phyloP scores from a whole-genome alignment of 495 filamentous ascomycete species.

The Mycothermus thermophilus region DNA sequence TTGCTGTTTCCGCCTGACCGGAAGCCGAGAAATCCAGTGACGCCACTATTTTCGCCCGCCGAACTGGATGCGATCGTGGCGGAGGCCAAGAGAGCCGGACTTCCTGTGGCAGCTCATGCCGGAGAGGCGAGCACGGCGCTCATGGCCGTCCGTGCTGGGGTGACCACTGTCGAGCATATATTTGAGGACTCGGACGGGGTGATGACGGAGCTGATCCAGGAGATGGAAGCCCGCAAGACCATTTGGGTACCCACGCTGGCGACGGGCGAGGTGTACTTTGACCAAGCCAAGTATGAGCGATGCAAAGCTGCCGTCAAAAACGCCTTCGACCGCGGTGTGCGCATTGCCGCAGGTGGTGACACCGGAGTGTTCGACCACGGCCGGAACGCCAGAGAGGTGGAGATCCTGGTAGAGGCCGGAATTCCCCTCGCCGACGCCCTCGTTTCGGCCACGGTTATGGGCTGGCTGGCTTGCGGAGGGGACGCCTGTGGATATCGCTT shows the following conservation, averaged over 20 bases:
- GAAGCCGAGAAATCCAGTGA: conserved; percentile 26
- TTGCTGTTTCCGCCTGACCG: conserved; percentile 13
- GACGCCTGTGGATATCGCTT: conserved; percentile 35
- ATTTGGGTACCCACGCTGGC: conserved; percentile 40
- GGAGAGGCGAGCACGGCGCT: conserved; percentile 27
- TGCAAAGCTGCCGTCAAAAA: conserved; percentile 15
- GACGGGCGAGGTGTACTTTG: conserved; percentile 19
- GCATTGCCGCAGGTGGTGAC: conserved; percentile 35
- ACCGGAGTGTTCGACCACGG: conserved; percentile 40
- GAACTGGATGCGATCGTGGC: conserved; percentile 39
- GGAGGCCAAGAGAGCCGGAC: conserved; percentile 26
- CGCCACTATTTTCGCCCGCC: conserved; percentile 29
- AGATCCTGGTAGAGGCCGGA: conserved; percentile 37
- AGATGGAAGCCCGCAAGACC: conserved; percentile 23
- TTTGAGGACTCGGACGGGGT: conserved; percentile 25
- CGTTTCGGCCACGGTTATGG: conserved; percentile 30
- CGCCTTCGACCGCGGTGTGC: conserved; percentile 24
- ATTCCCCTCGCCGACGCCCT: conserved; percentile 34
- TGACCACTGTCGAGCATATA: conserved; percentile 39
- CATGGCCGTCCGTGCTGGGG: conserved; percentile 36
- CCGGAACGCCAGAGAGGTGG: conserved; percentile 35
- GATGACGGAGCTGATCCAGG: conserved; percentile 21
- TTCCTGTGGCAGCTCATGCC: conserved; percentile 35
- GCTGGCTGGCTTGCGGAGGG: conserved; percentile 40
- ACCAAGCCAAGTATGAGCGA: conserved; percentile 11